Base-by-base conservation (phyloP, 2,329 filamentous ascomycete species). In the Venturia oleaginea region DNA sequence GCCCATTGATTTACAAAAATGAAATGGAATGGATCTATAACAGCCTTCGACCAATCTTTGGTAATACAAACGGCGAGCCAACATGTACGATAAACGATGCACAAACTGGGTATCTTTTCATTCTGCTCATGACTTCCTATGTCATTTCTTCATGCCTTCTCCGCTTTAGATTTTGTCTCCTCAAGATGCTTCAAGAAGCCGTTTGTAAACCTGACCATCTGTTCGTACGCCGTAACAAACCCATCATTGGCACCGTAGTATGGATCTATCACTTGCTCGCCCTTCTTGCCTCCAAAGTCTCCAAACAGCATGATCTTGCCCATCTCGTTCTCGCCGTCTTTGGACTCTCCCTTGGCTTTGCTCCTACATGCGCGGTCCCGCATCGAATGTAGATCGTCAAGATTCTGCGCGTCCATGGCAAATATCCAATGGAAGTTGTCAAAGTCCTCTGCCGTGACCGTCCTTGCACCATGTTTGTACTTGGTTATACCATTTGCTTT, bases 391-490 rank as follows among this genome's bases (percentile, higher is more conserved):
- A 96, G 77, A 71, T 95, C 84, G 10, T 82, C 80, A 55, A 96
- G 79, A 74, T 97, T 97, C 57, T 86, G 84, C 60, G 84, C 81
- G 73, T 99, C 94, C 94, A 99, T 99, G 66, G 90, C 92, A 65
- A 99, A 86, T 66, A 99, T 86, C 77, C 96, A 97, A 76, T 97
- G 91, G 72, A 97, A 97, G 19, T 83, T 81, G 64, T 86, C 79
- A 70, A 97, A 95, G 76, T 99, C 94, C 62, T 83, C 82, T 0
- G 80, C 76, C 4, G 78, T 74, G 74, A 95, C 86, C 75, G 90
- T 88, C 62, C 92, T 86, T 24, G 91, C 92, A 1, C 80, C 78
- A 76, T 97, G 92, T 13, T 81, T 78, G 76, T 96, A 97, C 66
- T 88, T 82, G 6, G 79, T 86, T 69, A 97, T 92, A 40, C 87